Base-by-base conservation (phyloP, 257 asterid species). In the Capsicum chinense region DNA sequence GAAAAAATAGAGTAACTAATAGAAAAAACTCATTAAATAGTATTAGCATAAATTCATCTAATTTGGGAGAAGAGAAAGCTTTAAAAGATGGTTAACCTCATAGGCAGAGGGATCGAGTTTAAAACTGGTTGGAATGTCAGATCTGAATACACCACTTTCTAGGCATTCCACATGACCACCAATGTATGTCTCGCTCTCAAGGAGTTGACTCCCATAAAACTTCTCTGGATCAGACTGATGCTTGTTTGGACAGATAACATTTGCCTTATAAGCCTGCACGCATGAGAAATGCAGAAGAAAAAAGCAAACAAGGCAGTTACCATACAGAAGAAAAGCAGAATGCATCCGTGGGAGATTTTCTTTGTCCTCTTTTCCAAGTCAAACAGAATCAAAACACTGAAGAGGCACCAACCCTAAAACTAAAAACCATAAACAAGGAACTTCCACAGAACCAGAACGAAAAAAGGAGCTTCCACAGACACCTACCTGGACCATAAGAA, bases 151-250 rank as follows among this genome's bases (percentile, higher is more conserved):
- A 62, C 99, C 99, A 92, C 97, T 94, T 92, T 96, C 99, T 71
- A 96, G 93, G 89, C 99, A 96, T 90, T 96, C 99, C 86, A 96
- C 99, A 84, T 96, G 99, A 63, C 99, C 99, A 67, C 99, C 99
- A 60, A 96, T 96, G 87, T 96, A 96, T 48, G 99, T 96, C 90
- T 96, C 99, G 83, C 99, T 96, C 92, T 96, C 99, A 71, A 96
- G 97, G 83, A 96, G 95, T 67, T 89, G 92, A 87, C 87, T 93
- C 5, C 91, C 87, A 89, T 92, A 90, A 91, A 96, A 96, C 91
- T 93, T 94, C 93, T 96, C 99, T 1, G 99, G 97, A 91, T 96
- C 98, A 82, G 95, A 89, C 88, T 94, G 99, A 91, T 96, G 99
- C 85, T 96, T 96, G 90, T 96, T 96, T 79, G 99, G 99, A 89